phyloP scores from a whole-genome alignment of 2,329 filamentous ascomycete genomes.

The Alternaria sp. region DNA sequence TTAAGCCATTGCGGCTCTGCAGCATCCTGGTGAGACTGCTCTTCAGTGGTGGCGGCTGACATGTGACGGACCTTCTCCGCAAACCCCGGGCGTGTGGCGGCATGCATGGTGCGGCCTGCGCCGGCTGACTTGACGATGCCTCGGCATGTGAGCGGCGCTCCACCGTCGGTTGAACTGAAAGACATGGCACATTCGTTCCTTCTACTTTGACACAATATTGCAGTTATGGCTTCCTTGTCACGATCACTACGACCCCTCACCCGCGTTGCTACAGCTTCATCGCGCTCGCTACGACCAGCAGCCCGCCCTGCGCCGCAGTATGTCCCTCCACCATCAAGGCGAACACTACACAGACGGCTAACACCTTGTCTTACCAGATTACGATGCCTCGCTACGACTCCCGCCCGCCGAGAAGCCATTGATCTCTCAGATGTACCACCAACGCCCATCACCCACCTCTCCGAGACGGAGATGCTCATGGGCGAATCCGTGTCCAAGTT shows the following conservation, averaged over 20 bases:
- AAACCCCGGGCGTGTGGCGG: constrained; percentile 9
- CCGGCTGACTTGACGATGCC: constrained; percentile 21
- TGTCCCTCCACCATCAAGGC: constrained; percentile 4
- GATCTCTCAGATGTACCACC: constrained; percentile 78
- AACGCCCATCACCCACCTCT: constrained; percentile 91
- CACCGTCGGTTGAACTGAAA: not conserved
- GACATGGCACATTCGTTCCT: constrained; percentile 1
- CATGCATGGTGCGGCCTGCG: constrained; percentile 15
- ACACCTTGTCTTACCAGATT: constrained; percentile 28
- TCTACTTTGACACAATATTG: not conserved
- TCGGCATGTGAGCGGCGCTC: constrained; percentile 16
- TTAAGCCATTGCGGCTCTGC: constrained; percentile 6
- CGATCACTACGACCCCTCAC: constrained; percentile 44
- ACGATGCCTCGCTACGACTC: constrained; percentile 56
- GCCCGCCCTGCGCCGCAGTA: constrained; percentile 46
- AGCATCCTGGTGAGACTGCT: not conserved
- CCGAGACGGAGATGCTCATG: constrained; percentile 89
- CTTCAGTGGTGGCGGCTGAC: constrained; percentile 5
- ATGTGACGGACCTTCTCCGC: constrained; percentile 22
- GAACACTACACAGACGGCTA: constrained; percentile 17
- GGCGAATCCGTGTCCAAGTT: constrained; percentile 90
- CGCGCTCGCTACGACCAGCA: constrained; percentile 40
- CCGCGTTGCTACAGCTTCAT: constrained; percentile 40
- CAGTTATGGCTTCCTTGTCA: constrained; percentile 45
- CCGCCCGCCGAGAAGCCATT: constrained; percentile 48